Evolutionary conservation across 495 filamentous ascomycete species (phyloP).

Genomic region (Neurospora sp.): DNA sequence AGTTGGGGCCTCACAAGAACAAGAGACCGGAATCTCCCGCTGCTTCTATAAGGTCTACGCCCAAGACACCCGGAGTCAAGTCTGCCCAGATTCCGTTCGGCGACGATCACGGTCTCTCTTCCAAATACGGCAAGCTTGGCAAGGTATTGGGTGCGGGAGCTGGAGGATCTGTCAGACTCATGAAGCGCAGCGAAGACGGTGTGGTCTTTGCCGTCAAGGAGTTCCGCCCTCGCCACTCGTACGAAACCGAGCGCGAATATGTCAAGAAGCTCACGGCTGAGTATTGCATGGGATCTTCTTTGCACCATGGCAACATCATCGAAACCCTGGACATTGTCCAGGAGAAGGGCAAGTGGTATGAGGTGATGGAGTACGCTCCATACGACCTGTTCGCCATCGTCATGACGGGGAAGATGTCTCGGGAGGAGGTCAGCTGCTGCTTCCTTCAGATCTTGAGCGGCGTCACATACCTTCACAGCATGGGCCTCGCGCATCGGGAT

Average conservation of each 20-base stretch:
- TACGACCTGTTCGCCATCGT: slow-evolving; percentile 96
- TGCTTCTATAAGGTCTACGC: slow-evolving; percentile 40
- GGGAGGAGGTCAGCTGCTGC: slow-evolving; percentile 80
- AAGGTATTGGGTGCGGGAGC: slow-evolving; percentile 90
- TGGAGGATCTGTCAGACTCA: slow-evolving; percentile 86
- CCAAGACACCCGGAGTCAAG: slow-evolving; percentile 45
- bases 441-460: slow-evolving; percentile 94
- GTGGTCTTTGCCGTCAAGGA: slow-evolving; percentile 97
- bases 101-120: slow-evolving; percentile 82
- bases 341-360: slow-evolving; percentile 92
- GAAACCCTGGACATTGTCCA: slow-evolving; percentile 96
- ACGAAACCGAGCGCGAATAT: slow-evolving; percentile 90
- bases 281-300: slow-evolving; percentile 93
- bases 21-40: slow-evolving; percentile 50
- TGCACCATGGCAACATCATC: slow-evolving; percentile 98
- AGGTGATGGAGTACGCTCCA: slow-evolving; percentile 99
- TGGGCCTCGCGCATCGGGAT: slow-evolving; percentile 93
- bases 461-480: slow-evolving; percentile 94
- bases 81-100: slow-evolving; percentile 74
- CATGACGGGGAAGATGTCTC: slow-evolving; percentile 97
- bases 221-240: slow-evolving; percentile 84
- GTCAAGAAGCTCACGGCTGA: slow-evolving; percentile 99
- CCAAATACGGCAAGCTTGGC: slow-evolving; percentile 91
- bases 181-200: slow-evolving; percentile 84
- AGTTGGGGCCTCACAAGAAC: slow-evolving; percentile 52